Conservation (phyloP, 2,329 filamentous ascomycete genomes). For the Ophiostoma perfectum region DNA sequence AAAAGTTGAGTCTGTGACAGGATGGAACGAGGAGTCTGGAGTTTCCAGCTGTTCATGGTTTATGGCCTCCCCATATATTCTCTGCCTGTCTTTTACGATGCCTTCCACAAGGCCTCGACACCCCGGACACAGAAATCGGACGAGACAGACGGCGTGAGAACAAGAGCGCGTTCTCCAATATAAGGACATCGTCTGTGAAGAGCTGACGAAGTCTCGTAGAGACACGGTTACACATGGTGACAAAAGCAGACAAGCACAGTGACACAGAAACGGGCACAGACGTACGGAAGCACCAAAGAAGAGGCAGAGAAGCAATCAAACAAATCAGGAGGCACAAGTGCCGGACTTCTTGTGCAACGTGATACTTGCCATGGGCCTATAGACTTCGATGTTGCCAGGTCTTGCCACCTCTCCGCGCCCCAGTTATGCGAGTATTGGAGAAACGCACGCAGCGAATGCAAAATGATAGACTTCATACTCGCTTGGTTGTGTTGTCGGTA, state of each 20-base stretch:
- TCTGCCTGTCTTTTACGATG: background rate
- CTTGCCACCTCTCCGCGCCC: too few relatives aligned
- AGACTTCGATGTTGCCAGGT: background rate
- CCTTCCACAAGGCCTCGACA: background rate
- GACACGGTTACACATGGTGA: background rate
- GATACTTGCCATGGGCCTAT: background rate
- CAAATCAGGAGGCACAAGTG: background rate
- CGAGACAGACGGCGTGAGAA: background rate
- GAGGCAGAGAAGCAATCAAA: background rate
- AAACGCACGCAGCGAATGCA: too few relatives aligned
- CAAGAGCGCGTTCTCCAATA: background rate
- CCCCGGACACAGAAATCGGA: background rate
- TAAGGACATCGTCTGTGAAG: background rate
- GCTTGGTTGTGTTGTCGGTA: too few relatives aligned
- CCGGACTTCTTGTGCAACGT: slow-evolving; percentile 1
- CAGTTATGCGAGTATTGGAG: too few relatives aligned
- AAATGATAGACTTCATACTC: too few relatives aligned
- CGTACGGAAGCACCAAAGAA: background rate
- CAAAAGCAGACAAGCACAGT: background rate
- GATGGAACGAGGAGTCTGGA: background rate
- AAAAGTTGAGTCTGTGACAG: background rate
- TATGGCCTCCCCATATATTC: background rate
- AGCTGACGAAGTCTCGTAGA: background rate
- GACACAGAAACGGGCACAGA: background rate
- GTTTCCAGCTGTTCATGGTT: background rate